Evolutionary conservation across 257 asterid species (phyloP), one percentile per base, ranked within the genome.

Genomic region (Solanum raphanifolium): DNA sequence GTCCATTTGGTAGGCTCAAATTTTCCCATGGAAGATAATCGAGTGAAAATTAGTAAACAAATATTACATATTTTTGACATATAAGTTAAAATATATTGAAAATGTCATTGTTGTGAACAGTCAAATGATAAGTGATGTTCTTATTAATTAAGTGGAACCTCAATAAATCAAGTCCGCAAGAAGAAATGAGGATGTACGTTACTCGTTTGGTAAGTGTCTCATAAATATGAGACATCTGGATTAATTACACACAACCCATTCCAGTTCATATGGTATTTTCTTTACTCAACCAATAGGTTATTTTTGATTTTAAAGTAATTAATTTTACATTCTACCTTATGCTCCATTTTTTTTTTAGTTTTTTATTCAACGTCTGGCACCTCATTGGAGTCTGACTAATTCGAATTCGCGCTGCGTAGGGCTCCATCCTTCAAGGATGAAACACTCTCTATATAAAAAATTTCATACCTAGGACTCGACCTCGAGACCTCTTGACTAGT

Each of bases 301-400:
- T 6, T 71, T 15, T 69, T 29, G 13, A 27, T 15, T 29, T 1
- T 29, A 31, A 1, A 69, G 23, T 29, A 29, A 69, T 31, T 69
- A 15, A 71, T 71, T 71, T 15, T 71, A 31, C 23, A 15, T 31
- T 69, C n/a, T 69, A 69, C 3, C 21, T 31, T 31, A 27, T 27
- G 21, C 6, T 69, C 23, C 16, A 29, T 68, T 15, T 13, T 2
- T 18, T 18, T 18, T 55, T 18, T 2, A 52, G 10, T 7, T 21
- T 58, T 58, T 58, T 7, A 58, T 58, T 21, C 5, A 0, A 1
- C 0, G 5, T 3, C 2, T 21, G 66, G 0, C 7, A 58, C 0
- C 0, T 0, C 7, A 21, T 58, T 58, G 0, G 5, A 58, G 25
- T 1, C 0, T 0, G 12, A 58, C 5, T 58, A 21, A 8, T 58